Percentiles rank a stretch among this genome's conserved stretches.
Conservation (phyloP, 2,329 filamentous ascomycete species). For the Thermothelomyces thermophilus region DNA sequence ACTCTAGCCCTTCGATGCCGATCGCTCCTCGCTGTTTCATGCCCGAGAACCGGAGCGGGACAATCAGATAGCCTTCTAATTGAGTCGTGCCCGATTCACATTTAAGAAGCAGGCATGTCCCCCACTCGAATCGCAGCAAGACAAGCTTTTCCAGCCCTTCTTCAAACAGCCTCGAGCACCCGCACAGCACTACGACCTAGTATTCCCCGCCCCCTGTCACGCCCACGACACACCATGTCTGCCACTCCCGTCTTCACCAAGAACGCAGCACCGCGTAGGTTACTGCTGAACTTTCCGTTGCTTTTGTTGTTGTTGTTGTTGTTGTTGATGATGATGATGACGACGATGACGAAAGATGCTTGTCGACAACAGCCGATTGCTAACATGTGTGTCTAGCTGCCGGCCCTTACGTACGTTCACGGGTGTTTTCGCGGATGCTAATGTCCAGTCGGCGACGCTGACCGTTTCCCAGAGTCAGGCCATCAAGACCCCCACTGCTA, state of each 20-base stretch:
- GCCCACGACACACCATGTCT: conserved; percentile 31
- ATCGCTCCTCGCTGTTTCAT: conserved; percentile 11
- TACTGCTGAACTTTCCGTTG: background rate
- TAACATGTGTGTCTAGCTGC: conserved; percentile 40
- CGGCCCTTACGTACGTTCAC: conserved; percentile 53
- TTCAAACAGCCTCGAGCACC: conserved; percentile 22
- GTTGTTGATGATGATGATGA: no score
- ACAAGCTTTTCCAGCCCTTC: conserved; percentile 17
- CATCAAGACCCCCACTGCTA: conserved; percentile 57
- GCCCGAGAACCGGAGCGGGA: conserved; percentile 25
- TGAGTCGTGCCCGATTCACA: background rate
- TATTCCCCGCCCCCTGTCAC: background rate
- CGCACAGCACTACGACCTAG: background rate
- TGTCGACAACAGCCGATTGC: background rate
- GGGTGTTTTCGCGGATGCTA: background rate
- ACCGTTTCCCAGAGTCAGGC: conserved; percentile 48
- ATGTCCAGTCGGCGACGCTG: background rate
- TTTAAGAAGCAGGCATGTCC: conserved; percentile 10
- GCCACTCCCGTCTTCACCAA: conserved; percentile 47
- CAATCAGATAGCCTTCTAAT: conserved; percentile 10
- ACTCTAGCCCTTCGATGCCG: background rate
- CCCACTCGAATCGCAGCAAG: conserved; percentile 2
- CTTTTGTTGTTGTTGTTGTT: background rate
- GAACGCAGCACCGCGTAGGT: conserved; percentile 53
- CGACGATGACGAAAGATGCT: no score